These are phyloP conservation scores for Zarea fungicola DNA, from an alignment of 2,329 filamentous ascomycete species.

Conservation along the genomic window DNA sequence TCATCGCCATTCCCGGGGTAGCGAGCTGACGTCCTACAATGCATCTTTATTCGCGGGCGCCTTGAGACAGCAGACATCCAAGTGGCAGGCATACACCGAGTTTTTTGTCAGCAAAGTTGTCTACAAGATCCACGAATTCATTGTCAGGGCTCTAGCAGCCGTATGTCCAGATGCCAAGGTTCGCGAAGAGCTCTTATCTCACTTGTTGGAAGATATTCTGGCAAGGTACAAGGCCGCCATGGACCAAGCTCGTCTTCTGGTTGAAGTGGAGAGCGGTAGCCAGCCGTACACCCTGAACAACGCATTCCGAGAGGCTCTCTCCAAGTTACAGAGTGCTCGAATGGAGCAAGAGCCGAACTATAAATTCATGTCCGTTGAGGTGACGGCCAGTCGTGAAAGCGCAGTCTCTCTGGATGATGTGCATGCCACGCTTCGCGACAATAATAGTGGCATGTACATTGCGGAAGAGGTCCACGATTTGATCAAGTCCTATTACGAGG, in stretches of 20 bases:
- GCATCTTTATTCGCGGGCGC: slow-evolving; percentile 17
- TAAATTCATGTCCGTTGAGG: background rate
- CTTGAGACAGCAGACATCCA: slow-evolving; percentile 25
- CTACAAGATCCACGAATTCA: slow-evolving; percentile 25
- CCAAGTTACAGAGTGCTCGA: background rate
- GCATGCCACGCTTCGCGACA: slow-evolving; percentile 12
- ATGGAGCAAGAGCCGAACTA: slow-evolving; percentile 11
- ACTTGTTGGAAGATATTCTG: slow-evolving; percentile 19
- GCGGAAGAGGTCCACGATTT: slow-evolving; percentile 26
- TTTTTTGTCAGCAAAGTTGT: slow-evolving; percentile 24
- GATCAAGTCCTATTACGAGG: slow-evolving; percentile 28
- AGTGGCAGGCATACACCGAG: slow-evolving; percentile 24
- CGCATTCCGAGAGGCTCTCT: slow-evolving; percentile 18
- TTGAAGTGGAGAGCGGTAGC: slow-evolving; percentile 22
- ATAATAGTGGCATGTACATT: slow-evolving; percentile 19
- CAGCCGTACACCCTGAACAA: slow-evolving; percentile 27
- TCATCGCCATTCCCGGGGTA: slow-evolving; percentile 21
- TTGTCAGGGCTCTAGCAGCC: slow-evolving; percentile 15
- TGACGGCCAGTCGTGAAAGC: slow-evolving; percentile 13
- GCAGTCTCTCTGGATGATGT: background rate
- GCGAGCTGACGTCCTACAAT: slow-evolving; percentile 22
- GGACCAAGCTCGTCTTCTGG: slow-evolving; percentile 20
- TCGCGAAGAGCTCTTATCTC: slow-evolving; percentile 18
- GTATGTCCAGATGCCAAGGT: slow-evolving; percentile 19
- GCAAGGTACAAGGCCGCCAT: slow-evolving; percentile 21